Evolutionary conservation across 1,139 yeast species (phyloP).

Genomic region (Protomyces inouyei): DNA sequence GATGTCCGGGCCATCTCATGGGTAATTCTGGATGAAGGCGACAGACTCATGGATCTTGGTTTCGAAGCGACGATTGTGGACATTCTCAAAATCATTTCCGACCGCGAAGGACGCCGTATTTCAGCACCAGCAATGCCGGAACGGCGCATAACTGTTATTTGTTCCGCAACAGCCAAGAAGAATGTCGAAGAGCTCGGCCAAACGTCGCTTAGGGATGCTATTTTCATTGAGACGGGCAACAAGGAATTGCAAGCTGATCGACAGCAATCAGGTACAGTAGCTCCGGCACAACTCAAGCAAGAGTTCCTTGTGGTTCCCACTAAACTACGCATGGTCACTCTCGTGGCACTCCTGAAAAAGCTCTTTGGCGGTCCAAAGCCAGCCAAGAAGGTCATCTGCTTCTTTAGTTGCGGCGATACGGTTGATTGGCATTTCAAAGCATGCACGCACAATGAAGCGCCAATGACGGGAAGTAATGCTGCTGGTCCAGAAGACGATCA

Average conservation of each 20-base stretch:
- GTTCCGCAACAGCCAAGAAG: slow-evolving; percentile 90
- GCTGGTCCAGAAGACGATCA: slow-evolving; percentile 36
- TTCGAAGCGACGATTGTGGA: slow-evolving; percentile 86
- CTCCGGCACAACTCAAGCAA: slow-evolving; percentile 88
- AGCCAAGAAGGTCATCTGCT: slow-evolving; percentile 64
- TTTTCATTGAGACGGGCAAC: slow-evolving; percentile 48
- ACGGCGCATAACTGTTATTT: slow-evolving; percentile 68
- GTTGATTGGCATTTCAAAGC: slow-evolving; percentile 85
- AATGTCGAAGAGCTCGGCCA: slow-evolving; percentile 77
- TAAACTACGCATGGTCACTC: slow-evolving; percentile 74
- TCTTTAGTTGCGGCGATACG: slow-evolving; percentile 89
- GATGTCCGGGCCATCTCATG: slow-evolving; percentile 71
- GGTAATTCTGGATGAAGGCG: slow-evolving; percentile 91
- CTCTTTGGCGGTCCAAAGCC: slow-evolving; percentile 30
- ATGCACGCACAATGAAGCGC: slow-evolving; percentile 47
- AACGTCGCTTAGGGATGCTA: slow-evolving; percentile 64
- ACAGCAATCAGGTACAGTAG: slow-evolving; percentile 43
- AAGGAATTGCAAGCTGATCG: slow-evolving; percentile 32
- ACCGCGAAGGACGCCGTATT: slow-evolving; percentile 37
- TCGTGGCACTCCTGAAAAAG: slow-evolving; percentile 55
- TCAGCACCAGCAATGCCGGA: slow-evolving; percentile 57
- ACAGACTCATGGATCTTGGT: slow-evolving; percentile 86
- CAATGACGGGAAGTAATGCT: slow-evolving; percentile 34
- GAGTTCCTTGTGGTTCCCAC: slow-evolving; percentile 81
- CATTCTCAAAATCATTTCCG: slow-evolving; percentile 56